Percentiles rank a stretch among this genome's conserved stretches.
These are phyloP conservation scores for Melampsora americana DNA, from an alignment of 1,284 basidiomycete species.

Conservation along the genomic window DNA sequence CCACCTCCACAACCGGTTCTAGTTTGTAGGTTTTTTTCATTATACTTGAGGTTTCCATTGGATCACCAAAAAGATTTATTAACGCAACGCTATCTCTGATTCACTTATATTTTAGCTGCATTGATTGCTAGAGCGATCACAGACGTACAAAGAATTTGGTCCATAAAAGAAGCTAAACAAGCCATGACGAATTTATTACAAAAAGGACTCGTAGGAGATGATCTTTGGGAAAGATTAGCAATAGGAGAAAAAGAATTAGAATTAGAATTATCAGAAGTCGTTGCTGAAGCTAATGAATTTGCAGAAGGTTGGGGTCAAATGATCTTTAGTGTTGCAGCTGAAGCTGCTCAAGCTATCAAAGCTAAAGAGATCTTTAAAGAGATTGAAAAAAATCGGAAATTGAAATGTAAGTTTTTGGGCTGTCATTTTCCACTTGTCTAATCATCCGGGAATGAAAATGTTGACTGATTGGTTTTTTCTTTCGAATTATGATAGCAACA, in stretches of 20 bases:
- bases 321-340: slow-evolving; percentile 78
- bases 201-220: slow-evolving; percentile 91
- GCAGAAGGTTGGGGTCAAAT: slow-evolving; percentile 89
- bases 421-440: no score
- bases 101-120: slow-evolving; percentile 69
- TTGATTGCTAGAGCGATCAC: slow-evolving; percentile 88
- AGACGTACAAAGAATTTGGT: slow-evolving; percentile 80
- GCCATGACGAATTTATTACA: slow-evolving; percentile 82
- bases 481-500: no score
- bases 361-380: slow-evolving; percentile 19
- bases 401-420: slow-evolving; percentile 15
- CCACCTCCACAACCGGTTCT: slow-evolving; percentile 76
- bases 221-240: slow-evolving; percentile 84
- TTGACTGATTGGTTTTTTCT: no score
- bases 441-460: no score
- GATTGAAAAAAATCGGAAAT: slow-evolving; percentile 14
- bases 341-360: slow-evolving; percentile 21
- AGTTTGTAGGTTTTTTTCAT: slow-evolving; percentile 58
- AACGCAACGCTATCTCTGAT: neutral
- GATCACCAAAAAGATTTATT: neutral
- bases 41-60: neutral
- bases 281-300: slow-evolving; percentile 90
- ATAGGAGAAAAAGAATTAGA: slow-evolving; percentile 95
- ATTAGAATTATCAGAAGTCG: slow-evolving; percentile 90
- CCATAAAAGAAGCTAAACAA: slow-evolving; percentile 87